These are phyloP conservation scores for Penicillium crystallinum DNA, from an alignment of 495 filamentous ascomycete genomes.

Conservation along the genomic window DNA sequence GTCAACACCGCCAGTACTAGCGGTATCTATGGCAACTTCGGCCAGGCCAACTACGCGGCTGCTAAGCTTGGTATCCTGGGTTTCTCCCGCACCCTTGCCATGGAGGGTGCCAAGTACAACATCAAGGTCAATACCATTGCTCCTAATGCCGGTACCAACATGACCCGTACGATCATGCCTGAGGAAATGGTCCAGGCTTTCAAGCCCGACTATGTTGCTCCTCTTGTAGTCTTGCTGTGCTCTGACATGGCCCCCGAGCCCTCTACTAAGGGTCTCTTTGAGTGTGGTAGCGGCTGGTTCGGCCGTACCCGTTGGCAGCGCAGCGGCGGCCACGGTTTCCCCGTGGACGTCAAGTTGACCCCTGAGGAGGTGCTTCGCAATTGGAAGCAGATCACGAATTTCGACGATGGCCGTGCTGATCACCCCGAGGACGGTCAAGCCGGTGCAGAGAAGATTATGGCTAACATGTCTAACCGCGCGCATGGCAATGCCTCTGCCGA, in stretches of 20 bases:
- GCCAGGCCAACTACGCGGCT: conserved; percentile 95
- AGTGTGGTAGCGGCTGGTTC: conserved; percentile 94
- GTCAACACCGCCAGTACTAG: conserved; percentile 95
- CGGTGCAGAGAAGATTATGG: conserved; percentile 82
- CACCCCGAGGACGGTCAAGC: conserved; percentile 75
- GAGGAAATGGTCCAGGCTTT: conserved; percentile 98
- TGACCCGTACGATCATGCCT: conserved; percentile 93
- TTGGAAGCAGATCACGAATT: conserved; percentile 78
- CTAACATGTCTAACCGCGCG: conserved; percentile 73
- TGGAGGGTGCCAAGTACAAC: conserved; percentile 96
- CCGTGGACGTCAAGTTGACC: conserved; percentile 77
- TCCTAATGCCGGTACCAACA: conserved; percentile 92
- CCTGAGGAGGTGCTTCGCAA: conserved; percentile 77
- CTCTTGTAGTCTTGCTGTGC: conserved; percentile 79
- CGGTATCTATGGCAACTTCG: conserved; percentile 99
- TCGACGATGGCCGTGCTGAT: conserved; percentile 86
- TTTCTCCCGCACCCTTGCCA: conserved; percentile 85
- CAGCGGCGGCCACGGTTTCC: conserved; percentile 85
- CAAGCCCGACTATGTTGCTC: conserved; percentile 98
- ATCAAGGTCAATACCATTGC: conserved; percentile 98
- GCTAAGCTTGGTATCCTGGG: conserved; percentile 95
- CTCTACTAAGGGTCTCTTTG: conserved; percentile 85
- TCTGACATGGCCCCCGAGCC: conserved; percentile 83
- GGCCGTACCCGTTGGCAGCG: conserved; percentile 93
- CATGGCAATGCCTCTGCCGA: conserved; percentile 42